phyloP scores from a whole-genome alignment of 2,329 filamentous ascomycete species.

The Aspergillus melleus region DNA sequence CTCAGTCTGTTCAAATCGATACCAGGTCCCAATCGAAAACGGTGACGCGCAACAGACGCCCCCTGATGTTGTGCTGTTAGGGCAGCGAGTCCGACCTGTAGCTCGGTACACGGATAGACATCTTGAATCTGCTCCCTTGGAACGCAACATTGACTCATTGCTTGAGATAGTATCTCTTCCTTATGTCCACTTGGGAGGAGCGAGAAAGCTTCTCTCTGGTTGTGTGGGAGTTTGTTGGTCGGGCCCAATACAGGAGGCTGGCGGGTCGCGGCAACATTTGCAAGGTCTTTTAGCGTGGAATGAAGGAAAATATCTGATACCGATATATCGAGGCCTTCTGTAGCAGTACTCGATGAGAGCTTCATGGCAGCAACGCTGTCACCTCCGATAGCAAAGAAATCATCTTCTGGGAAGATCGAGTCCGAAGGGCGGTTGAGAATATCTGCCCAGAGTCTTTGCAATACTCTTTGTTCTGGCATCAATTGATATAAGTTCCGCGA shows the following conservation, averaged over 20 bases:
- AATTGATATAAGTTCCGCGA: background rate
- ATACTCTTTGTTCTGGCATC: background rate
- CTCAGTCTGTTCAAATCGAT: slow-evolving; percentile 7
- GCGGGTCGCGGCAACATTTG: background rate
- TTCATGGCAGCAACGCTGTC: slow-evolving; percentile 28
- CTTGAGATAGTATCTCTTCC: background rate
- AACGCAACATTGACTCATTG: background rate
- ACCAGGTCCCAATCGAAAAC: slow-evolving; percentile 14
- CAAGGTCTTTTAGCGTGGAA: slow-evolving; percentile 4
- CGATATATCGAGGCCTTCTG: background rate
- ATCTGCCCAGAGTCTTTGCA: slow-evolving; percentile 17
- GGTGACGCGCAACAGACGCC: slow-evolving; percentile 2
- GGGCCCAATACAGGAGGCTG: background rate
- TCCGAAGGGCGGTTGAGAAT: slow-evolving; percentile 15
- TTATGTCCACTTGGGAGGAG: background rate
- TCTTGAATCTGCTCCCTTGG: slow-evolving; percentile 16
- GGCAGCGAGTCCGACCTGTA: slow-evolving; percentile 27
- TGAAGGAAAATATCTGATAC: slow-evolving; percentile 3
- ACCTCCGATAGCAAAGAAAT: slow-evolving; percentile 32
- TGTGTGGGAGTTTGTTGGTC: background rate
- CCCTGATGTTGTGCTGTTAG: slow-evolving; percentile 18
- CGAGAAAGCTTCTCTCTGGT: background rate
- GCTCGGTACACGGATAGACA: slow-evolving; percentile 25
- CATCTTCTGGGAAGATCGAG: slow-evolving; percentile 19
- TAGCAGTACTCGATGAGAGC: background rate